Base-by-base conservation (phyloP, 140 eudicot genomes). In the Artemisia princeps region DNA sequence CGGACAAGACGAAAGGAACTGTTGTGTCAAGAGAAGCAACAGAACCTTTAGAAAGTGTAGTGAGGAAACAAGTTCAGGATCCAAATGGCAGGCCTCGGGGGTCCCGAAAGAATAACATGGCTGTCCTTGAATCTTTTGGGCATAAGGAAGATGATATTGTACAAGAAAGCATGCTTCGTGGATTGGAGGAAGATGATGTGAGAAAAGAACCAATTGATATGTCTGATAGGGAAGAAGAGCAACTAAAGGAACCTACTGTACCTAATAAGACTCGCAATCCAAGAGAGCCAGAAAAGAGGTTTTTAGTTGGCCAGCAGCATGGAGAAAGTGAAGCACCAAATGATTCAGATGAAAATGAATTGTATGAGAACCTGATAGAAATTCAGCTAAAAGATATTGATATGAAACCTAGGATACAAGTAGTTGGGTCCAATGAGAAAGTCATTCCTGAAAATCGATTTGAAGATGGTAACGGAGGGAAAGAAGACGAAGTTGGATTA, bases 331-430 rank as follows among this genome's bases (percentile, higher is more conserved):
- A 55, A 65, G 64, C 61, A 76, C 64, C 26, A 61, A 68, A 46
- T 33, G 79, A 78, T 9, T 63, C 53, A 22, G 78, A 68, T 73
- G 83, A 73, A 65, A 52, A 42, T 71, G 78, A 78, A 73, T 69
- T 28, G 10, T 61, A 26, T 53, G 83, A 79, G 52, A 79, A 61
- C 67, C 68, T 62, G 52, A 72, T 62, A 42, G 79, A 80, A 75
- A 82, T 75, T 51, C 70, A 71, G 78, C 76, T 74, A 60, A 73
- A 79, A 63, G 72, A 69, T 74, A 64, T 69, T 68, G 84, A 81
- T 56, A 68, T 75, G 67, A 67, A 71, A 22, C 60, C 60, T 49
- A 56, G 40, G 40, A 37, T 37, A 37, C 44, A 6, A 37, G 44
- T 6, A 37, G 44, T 37, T 37, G 44, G 9, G 44, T 37, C 2